phyloP scores from a whole-genome alignment of 1,284 basidiomycete species.

The Cutaneotrichosporon sp. region DNA sequence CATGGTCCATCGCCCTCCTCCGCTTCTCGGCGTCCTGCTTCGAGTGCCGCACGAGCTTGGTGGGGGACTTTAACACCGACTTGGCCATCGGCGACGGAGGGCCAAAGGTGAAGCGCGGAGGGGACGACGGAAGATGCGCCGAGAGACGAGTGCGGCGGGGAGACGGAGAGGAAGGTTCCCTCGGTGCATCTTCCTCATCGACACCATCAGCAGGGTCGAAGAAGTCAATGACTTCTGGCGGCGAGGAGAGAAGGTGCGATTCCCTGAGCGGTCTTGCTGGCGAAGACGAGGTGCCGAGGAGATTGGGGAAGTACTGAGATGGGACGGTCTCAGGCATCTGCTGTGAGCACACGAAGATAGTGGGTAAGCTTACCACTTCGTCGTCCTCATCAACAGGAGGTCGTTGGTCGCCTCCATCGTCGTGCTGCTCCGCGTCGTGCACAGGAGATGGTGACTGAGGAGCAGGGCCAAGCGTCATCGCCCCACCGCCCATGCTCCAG shows the following conservation, averaged over 20 bases:
- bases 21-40: background rate
- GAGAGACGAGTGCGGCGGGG: background rate
- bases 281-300: slow-evolving; percentile 17
- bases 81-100: background rate
- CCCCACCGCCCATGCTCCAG: slow-evolving; percentile 34
- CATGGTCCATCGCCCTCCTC: background rate
- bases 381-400: slow-evolving; percentile 17
- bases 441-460: background rate
- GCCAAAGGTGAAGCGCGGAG: background rate
- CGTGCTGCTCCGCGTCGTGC: background rate
- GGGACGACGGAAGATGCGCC: background rate
- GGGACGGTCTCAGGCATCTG: slow-evolving; percentile 28
- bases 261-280: background rate
- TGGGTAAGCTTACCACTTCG: slow-evolving; percentile 32
- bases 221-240: background rate
- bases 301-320: slow-evolving; percentile 30
- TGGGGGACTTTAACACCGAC: slow-evolving; percentile 1
- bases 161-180: background rate
- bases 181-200: background rate
- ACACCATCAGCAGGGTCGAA: background rate
- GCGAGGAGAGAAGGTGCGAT: background rate
- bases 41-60: slow-evolving; percentile 13
- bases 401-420: background rate
- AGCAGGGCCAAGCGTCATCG: background rate
- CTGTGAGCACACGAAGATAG: slow-evolving; percentile 22